Evolutionary conservation across 495 filamentous ascomycete species (phyloP).

Genomic region (Filosporella fistucella): DNA sequence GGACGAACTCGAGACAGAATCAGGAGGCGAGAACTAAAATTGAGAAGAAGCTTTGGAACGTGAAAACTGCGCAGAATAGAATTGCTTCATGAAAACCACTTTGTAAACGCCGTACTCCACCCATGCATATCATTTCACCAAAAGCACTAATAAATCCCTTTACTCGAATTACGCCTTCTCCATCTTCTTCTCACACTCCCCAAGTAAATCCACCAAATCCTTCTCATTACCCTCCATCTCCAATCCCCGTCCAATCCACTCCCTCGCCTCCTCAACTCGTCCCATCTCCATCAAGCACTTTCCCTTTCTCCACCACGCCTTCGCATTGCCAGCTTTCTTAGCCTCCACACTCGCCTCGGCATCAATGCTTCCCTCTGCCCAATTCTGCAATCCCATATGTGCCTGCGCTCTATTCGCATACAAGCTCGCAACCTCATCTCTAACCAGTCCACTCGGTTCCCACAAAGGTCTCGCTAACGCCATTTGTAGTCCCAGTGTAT

Average conservation of each 20-base stretch:
- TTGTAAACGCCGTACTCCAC: no score
- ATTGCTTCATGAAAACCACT: no score
- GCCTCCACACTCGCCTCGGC: constrained; percentile 86
- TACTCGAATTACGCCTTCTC: constrained; percentile 24
- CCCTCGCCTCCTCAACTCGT: constrained; percentile 72
- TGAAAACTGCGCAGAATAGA: no score
- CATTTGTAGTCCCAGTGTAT: constrained; percentile 83
- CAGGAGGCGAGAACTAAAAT: no score
- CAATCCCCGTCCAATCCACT: constrained; percentile 65
- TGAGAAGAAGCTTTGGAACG: no score
- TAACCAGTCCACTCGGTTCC: constrained; percentile 77
- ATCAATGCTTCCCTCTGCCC: constrained; percentile 79
- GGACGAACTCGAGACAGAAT: no score
- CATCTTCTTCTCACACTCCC: constrained; percentile 57
- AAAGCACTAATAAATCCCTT: no score
- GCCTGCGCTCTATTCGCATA: constrained; percentile 89
- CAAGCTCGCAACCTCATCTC: constrained; percentile 76
- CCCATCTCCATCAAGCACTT: constrained; percentile 89
- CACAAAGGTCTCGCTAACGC: constrained; percentile 74
- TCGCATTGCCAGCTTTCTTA: constrained; percentile 80
- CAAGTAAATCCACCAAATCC: constrained; percentile 64
- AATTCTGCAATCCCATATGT: constrained; percentile 70
- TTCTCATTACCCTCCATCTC: constrained; percentile 78
- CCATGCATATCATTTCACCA: no score
- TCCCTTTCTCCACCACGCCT: constrained; percentile 88